These are phyloP conservation scores for Tephrocybe rancida DNA, from an alignment of 768 basidiomycete species.

Conservation along the genomic window DNA sequence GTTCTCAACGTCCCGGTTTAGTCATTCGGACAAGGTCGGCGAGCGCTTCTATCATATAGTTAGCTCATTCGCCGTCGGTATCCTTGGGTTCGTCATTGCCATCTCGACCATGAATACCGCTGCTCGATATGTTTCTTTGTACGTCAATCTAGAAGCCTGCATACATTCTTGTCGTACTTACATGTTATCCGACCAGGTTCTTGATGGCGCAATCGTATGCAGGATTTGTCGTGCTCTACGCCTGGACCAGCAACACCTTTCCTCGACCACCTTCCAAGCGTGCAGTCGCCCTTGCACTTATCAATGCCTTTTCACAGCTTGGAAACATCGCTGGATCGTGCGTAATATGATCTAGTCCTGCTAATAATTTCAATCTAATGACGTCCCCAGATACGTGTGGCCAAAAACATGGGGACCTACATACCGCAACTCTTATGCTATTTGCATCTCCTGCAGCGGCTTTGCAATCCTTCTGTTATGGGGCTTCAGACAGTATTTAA, in stretches of 20 bases:
- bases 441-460: constrained; percentile 65
- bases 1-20: constrained; percentile 19
- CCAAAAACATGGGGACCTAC: constrained; percentile 69
- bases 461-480: constrained; percentile 52
- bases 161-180: background rate
- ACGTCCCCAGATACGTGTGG: constrained; percentile 58
- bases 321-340: constrained; percentile 87
- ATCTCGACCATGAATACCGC: constrained; percentile 62
- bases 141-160: constrained; percentile 17
- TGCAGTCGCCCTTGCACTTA: constrained; percentile 81
- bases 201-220: constrained; percentile 77
- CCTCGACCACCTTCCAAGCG: constrained; percentile 80
- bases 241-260: constrained; percentile 54
- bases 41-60: constrained; percentile 76
- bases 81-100: constrained; percentile 70
- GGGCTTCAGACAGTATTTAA: constrained; percentile 49
- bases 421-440: constrained; percentile 70
- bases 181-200: constrained; percentile 48
- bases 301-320: constrained; percentile 80
- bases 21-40: constrained; percentile 69
- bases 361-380: background rate
- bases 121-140: constrained; percentile 70
- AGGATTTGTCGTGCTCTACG: constrained; percentile 67
- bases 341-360: constrained; percentile 27
- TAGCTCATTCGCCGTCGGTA: constrained; percentile 54